phyloP scores from a whole-genome alignment of 208 protist genomes.

The Herpetomonas samuelpessoai region DNA sequence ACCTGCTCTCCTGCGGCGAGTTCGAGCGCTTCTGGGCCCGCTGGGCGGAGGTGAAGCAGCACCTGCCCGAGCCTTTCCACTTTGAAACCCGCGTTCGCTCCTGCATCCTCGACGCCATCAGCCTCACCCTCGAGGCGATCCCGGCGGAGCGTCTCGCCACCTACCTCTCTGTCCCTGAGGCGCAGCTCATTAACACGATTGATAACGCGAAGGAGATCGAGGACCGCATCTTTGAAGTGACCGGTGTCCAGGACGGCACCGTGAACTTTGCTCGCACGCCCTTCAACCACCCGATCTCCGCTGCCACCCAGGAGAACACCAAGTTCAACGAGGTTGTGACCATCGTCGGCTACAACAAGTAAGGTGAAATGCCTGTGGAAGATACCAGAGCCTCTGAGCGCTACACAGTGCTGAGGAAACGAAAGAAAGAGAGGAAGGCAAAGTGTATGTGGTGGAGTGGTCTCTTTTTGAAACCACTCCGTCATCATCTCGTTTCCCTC shows the following conservation, averaged over 20 bases:
- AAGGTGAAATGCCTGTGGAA: too few relatives aligned
- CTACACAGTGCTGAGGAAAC: too few relatives aligned
- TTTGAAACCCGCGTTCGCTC: slow-evolving; percentile 77
- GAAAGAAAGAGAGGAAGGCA: too few relatives aligned
- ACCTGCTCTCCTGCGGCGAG: slow-evolving; percentile 76
- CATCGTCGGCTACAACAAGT: slow-evolving; percentile 1
- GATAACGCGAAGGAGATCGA: slow-evolving; percentile 56
- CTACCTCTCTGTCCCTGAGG: slow-evolving; percentile 53
- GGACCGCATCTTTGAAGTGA: slow-evolving; percentile 44
- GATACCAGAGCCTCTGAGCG: too few relatives aligned
- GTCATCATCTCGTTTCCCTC: too few relatives aligned
- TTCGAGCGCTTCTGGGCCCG: slow-evolving; percentile 81
- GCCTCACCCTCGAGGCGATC: slow-evolving; percentile 65
- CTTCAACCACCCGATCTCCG: slow-evolving; percentile 26
- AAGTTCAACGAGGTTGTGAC: not conserved
- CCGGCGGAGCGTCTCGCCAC: slow-evolving; percentile 34
- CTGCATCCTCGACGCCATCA: slow-evolving; percentile 73
- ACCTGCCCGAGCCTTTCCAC: slow-evolving; percentile 69
- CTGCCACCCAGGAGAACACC: not conserved
- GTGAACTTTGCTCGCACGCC: slow-evolving; percentile 60
- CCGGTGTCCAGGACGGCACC: slow-evolving; percentile 32
- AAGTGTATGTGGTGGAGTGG: too few relatives aligned
- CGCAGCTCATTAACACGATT: slow-evolving; percentile 47
- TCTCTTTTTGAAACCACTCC: too few relatives aligned
- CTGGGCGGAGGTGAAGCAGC: slow-evolving; percentile 60